Evolutionary conservation across 768 basidiomycete genomes (phyloP), one percentile per base, ranked within the genome.

Genomic region (Leucocoprinus leucothites): DNA sequence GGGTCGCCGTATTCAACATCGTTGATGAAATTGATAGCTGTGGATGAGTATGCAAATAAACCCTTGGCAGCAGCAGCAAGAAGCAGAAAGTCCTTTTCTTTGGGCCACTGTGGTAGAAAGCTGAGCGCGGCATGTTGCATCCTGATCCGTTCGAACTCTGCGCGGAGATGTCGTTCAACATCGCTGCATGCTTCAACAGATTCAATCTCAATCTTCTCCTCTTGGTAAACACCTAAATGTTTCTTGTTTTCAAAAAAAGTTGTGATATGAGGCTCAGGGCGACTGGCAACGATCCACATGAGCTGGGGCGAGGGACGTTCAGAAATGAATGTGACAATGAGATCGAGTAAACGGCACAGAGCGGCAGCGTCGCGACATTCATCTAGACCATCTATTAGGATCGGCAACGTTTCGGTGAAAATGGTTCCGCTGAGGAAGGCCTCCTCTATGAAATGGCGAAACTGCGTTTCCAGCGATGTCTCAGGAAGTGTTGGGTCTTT

Each of bases 341-440:
- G 24, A 1, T 28, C 16, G 13, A 68, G 49, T 22, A 69, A 44
- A n/a, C 57, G 43, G 6, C 26, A 35, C 31, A 64, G 66, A 0
- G 48, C 19, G 11, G 44, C 31, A 48, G 1, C 57, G 24, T 22
- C 35, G 9, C 54, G 41, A 26, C 65, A 66, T 50, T 67, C 67
- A 43, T 70, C 69, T 2, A 70, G 53, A 1, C 66, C 68, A 53
- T 70, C 69, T 19, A 54, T 31, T 2, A 22, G 66, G 61, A 22
- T 63, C 9, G 13, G 21, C 6, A 16, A 21, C 7, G n/a, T 9
- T 14, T 31, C 14, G 11, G 9, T 24, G 24, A 11, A 18, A 16
- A 14, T 9, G 4, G 3, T 28, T 9, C 18, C 14, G 9, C 19
- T 11, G 7, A 25, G 16, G 24, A 63, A 46, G 1, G 63, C 56